Percentiles rank a stretch among this genome's conserved stretches.
Evolutionary conservation across 2,329 filamentous ascomycete species (phyloP).

Genomic region (Pseudogymnoascus destructans): DNA sequence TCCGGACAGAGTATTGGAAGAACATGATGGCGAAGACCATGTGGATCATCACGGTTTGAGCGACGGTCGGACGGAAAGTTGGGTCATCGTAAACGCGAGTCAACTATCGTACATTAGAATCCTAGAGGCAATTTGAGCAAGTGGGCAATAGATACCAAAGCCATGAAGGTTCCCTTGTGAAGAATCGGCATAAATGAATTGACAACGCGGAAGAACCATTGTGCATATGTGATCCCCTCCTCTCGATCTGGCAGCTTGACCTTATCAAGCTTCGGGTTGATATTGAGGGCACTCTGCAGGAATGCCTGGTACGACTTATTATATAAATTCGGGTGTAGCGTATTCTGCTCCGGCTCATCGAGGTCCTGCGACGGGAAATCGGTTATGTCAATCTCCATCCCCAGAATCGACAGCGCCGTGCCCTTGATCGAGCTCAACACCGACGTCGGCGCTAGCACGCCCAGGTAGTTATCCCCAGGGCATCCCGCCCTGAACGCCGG

Average conservation of each 20-base stretch:
- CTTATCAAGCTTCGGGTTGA: slow-evolving; percentile 41
- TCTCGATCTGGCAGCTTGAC: slow-evolving; percentile 49
- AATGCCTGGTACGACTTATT: slow-evolving; percentile 64
- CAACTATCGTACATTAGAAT: slow-evolving; percentile 29
- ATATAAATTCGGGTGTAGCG: slow-evolving; percentile 36
- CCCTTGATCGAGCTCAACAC: slow-evolving; percentile 62
- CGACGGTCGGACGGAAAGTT: slow-evolving; percentile 44
- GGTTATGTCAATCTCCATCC: slow-evolving; percentile 66
- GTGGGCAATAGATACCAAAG: slow-evolving; percentile 39
- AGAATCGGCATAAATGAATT: slow-evolving; percentile 62
- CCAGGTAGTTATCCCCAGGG: slow-evolving; percentile 51
- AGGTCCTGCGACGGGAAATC: slow-evolving; percentile 55
- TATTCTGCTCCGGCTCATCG: slow-evolving; percentile 41
- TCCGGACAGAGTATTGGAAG: slow-evolving; percentile 64
- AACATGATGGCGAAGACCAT: slow-evolving; percentile 70
- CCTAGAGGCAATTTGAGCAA: not conserved
- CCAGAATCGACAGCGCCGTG: slow-evolving; percentile 64
- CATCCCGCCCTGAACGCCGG: slow-evolving; percentile 24
- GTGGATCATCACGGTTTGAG: slow-evolving; percentile 59
- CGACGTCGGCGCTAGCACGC: slow-evolving; percentile 44
- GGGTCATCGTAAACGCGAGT: slow-evolving; percentile 57
- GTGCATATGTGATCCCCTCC: slow-evolving; percentile 54
- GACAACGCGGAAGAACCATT: slow-evolving; percentile 64
- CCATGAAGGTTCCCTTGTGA: slow-evolving; percentile 62
- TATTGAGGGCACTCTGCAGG: slow-evolving; percentile 48